Evolutionary conservation across 1,139 yeast genomes (phyloP).

Genomic region (Kodamaea ohmeri): DNA sequence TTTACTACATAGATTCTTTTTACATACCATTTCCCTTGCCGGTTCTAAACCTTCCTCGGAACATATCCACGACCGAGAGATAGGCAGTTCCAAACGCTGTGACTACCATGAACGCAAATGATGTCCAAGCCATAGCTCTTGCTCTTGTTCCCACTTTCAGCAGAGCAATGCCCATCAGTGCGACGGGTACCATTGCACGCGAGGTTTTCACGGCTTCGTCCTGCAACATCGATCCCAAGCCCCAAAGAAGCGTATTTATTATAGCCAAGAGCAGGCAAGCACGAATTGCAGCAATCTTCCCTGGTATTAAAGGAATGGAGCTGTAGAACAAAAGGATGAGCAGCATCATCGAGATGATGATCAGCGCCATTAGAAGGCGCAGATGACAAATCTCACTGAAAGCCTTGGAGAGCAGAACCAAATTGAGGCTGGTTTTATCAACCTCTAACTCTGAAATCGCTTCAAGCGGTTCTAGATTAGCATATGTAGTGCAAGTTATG

Average conservation of each 20-base stretch:
- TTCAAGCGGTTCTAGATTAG: background rate
- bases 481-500: slow-evolving; percentile 33
- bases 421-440: slow-evolving; percentile 24
- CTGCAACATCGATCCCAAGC: slow-evolving; percentile 66
- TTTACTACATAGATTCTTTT: slow-evolving; percentile 1
- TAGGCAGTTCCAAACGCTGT: slow-evolving; percentile 27
- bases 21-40: background rate
- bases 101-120: slow-evolving; percentile 26
- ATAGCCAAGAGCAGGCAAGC: slow-evolving; percentile 36
- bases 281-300: slow-evolving; percentile 31
- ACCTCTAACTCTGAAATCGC: background rate
- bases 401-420: slow-evolving; percentile 38
- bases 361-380: slow-evolving; percentile 47
- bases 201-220: slow-evolving; percentile 58
- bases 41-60: background rate
- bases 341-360: slow-evolving; percentile 42
- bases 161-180: slow-evolving; percentile 51
- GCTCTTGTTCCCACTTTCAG: slow-evolving; percentile 55
- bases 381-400: slow-evolving; percentile 54
- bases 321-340: slow-evolving; percentile 43
- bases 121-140: slow-evolving; percentile 26
- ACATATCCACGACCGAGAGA: slow-evolving; percentile 3
- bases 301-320: slow-evolving; percentile 50
- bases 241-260: slow-evolving; percentile 53
- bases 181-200: slow-evolving; percentile 38